These are phyloP conservation scores for Cercospora zeina DNA, from an alignment of 2,329 filamentous ascomycete genomes.

Conservation along the genomic window DNA sequence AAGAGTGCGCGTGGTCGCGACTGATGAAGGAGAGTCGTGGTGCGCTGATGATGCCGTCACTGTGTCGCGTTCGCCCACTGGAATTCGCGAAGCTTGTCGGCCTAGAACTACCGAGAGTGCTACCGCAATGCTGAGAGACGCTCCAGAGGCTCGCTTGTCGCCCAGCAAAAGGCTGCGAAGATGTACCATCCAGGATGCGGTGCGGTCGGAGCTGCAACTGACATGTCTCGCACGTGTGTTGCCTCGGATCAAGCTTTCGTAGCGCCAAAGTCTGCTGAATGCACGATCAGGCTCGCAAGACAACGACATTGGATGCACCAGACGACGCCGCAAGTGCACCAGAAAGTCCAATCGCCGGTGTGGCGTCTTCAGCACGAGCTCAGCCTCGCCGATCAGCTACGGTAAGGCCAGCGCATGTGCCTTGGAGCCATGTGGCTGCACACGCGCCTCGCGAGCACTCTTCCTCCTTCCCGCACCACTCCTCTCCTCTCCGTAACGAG, in stretches of 20 bases:
- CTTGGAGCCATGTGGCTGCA: not conserved
- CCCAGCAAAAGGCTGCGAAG: not conserved
- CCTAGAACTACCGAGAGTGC: not conserved
- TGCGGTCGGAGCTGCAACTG: not conserved
- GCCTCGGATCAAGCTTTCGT: not conserved
- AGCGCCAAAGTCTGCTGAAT: not conserved
- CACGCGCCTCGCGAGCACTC: not conserved
- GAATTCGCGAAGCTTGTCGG: not conserved
- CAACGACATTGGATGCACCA: not conserved
- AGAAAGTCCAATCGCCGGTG: not conserved
- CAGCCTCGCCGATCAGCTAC: constrained; percentile 8
- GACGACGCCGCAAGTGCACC: not conserved
- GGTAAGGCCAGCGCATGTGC: constrained; percentile 7
- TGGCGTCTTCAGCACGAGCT: not conserved
- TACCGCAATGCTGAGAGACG: not conserved
- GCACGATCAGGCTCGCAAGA: not conserved
- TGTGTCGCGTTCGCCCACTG: constrained; percentile 1
- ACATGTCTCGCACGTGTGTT: not conserved
- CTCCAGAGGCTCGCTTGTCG: not conserved
- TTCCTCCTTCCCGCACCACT: not conserved
- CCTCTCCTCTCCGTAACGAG: not conserved
- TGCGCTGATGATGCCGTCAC: constrained; percentile 59
- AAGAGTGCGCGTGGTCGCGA: not conserved
- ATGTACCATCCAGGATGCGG: not conserved
- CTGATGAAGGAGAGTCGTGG: not conserved